phyloP scores from a whole-genome alignment of 202 grass and related monocot genomes.

The Cymbopogon flexuosus region DNA sequence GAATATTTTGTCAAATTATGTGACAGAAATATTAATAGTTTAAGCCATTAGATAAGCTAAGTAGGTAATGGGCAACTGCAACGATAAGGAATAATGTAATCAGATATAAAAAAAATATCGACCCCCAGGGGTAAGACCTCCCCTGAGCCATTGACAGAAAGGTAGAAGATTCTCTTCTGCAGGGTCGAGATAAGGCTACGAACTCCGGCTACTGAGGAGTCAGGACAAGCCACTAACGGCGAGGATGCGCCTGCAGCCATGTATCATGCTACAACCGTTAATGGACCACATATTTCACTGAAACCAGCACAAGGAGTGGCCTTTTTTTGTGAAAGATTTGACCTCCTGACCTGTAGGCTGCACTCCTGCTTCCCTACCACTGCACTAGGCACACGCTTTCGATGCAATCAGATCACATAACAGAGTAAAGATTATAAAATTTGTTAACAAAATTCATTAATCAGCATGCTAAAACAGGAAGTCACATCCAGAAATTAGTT shows the following conservation, averaged over 20 bases:
- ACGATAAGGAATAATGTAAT: not conserved
- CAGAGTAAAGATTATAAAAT: not conserved
- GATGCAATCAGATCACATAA: not conserved
- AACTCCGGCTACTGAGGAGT: not conserved
- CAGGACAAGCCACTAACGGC: not conserved
- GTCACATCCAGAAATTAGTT: not conserved
- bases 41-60: not conserved
- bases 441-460: conserved; percentile 5
- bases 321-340: not conserved
- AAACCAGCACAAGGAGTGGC: not conserved
- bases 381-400: not conserved
- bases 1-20: conserved; percentile 8
- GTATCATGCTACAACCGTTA: not conserved
- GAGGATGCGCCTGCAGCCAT: not conserved
- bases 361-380: not conserved
- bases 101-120: not conserved
- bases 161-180: not conserved
- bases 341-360: not conserved
- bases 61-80: not conserved
- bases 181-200: not conserved
- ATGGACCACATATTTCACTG: not conserved
- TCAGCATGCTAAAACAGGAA: conserved; percentile 14
- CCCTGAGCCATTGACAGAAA: not conserved
- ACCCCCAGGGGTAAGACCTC: not conserved
- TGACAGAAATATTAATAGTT: conserved; percentile 14